Conservation (phyloP, 495 filamentous ascomycete species). For the Friedmanniomyces simplex region DNA sequence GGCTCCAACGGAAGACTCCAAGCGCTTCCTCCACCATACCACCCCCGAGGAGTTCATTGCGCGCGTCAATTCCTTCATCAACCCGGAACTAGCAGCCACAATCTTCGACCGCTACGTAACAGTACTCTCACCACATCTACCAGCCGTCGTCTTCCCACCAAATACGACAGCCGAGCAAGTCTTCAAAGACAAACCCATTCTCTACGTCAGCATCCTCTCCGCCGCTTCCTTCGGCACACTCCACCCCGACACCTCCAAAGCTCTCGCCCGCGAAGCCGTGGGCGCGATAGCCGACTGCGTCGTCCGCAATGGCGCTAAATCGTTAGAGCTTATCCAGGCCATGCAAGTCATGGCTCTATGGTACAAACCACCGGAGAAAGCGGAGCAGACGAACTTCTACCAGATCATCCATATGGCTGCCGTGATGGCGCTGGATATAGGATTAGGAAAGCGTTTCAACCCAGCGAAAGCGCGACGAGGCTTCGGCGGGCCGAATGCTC, state of each 20-base stretch:
- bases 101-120: slow-evolving; percentile 62
- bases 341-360: slow-evolving; percentile 61
- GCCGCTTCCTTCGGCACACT: slow-evolving; percentile 45
- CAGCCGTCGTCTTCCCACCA: slow-evolving; percentile 64
- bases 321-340: slow-evolving; percentile 75
- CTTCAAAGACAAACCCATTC: slow-evolving; percentile 58
- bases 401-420: slow-evolving; percentile 77
- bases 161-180: slow-evolving; percentile 56
- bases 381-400: slow-evolving; percentile 85
- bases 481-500: slow-evolving; percentile 22
- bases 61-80: slow-evolving; percentile 53
- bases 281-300: slow-evolving; percentile 62
- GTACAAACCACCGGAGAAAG: slow-evolving; percentile 75
- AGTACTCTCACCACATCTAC: slow-evolving; percentile 60
- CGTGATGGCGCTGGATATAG: slow-evolving; percentile 78
- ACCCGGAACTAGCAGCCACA: slow-evolving; percentile 46
- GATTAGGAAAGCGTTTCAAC: slow-evolving; percentile 48
- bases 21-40: slow-evolving; percentile 9
- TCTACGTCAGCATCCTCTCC: slow-evolving; percentile 72
- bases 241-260: slow-evolving; percentile 20
- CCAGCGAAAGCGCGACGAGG: slow-evolving; percentile 35
- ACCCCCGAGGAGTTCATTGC: slow-evolving; percentile 17
- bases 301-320: slow-evolving; percentile 69
- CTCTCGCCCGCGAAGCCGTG: slow-evolving; percentile 61
- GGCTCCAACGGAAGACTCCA: slow-evolving; percentile 5